Conservation (phyloP, 768 basidiomycete genomes). For the Phaffia australis region DNA sequence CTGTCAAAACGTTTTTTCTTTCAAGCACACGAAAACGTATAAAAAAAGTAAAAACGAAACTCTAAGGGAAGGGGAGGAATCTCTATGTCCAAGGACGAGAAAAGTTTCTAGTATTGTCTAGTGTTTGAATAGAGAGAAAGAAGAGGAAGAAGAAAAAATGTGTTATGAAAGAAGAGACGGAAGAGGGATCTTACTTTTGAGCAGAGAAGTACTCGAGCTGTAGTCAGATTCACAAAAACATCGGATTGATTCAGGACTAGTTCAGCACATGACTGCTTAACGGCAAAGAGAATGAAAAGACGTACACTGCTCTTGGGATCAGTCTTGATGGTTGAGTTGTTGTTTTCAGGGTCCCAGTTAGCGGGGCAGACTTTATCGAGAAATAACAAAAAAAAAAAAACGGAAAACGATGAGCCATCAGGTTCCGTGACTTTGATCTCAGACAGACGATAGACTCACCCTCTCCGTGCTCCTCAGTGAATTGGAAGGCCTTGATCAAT, state of each 20-base stretch:
- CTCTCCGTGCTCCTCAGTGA: slow-evolving; percentile 21
- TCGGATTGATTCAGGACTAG: background rate
- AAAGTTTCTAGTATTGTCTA: slow-evolving; percentile 39
- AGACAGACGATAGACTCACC: background rate
- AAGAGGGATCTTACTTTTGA: slow-evolving; percentile 30
- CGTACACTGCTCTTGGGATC: slow-evolving; percentile 37
- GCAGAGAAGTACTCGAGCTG: slow-evolving; percentile 62
- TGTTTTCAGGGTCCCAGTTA: slow-evolving; percentile 67
- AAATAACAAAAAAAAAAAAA: too few species aligned
- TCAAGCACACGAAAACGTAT: too few species aligned
- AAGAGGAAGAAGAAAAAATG: slow-evolving; percentile 19
- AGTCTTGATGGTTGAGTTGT: slow-evolving; percentile 63
- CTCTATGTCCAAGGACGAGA: too few species aligned
- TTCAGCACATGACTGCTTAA: background rate
- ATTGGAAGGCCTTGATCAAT: slow-evolving; percentile 76
- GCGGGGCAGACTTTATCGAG: slow-evolving; percentile 68
- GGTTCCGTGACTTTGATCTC: too few species aligned
- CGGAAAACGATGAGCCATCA: too few species aligned
- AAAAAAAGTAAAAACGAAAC: too few species aligned
- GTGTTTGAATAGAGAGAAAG: slow-evolving; percentile 50
- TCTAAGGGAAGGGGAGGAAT: too few species aligned
- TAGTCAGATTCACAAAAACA: slow-evolving; percentile 35
- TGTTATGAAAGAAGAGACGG: slow-evolving; percentile 13
- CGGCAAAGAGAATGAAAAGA: background rate
- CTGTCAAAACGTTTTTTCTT: slow-evolving; percentile 29